A percentile compares a stretch with the other conserved stretches of the same genome.
Evolutionary conservation across 441 rosid species (phyloP).

Genomic region (Syzygium syzygioides): DNA sequence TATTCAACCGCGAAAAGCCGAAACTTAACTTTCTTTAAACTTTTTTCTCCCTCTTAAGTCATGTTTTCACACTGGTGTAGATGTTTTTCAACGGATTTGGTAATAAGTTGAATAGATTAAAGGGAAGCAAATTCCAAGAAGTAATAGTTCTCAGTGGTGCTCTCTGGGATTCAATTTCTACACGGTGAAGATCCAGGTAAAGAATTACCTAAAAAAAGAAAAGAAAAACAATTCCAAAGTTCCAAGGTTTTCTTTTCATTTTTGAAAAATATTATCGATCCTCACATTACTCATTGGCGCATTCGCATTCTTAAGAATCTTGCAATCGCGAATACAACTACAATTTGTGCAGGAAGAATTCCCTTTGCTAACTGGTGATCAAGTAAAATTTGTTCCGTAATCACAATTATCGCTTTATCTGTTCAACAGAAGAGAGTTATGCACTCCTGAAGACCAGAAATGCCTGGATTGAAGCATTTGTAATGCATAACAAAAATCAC

Average conservation of each 20-base stretch:
- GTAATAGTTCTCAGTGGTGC: not conserved
- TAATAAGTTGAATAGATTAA: not conserved
- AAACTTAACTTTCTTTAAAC: constrained; percentile 14
- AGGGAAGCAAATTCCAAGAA: not conserved
- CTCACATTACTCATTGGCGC: not conserved
- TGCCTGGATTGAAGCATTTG: not conserved
- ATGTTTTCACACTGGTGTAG: constrained; percentile 22
- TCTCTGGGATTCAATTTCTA: not conserved
- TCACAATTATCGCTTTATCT: not conserved
- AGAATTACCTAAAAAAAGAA: not conserved
- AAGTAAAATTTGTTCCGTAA: not conserved
- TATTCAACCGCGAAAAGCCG: constrained; percentile 13
- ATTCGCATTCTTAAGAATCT: not conserved
- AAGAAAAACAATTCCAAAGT: not conserved
- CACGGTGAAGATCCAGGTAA: not conserved
- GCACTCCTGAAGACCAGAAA: not conserved
- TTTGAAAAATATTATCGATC: not conserved
- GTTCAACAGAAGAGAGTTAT: not conserved
- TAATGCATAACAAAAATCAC: not conserved
- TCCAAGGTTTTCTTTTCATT: not conserved
- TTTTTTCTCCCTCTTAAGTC: constrained; percentile 5
- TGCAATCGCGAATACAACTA: too few relatives aligned
- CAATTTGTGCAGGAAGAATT: too few relatives aligned
- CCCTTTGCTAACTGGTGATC: not conserved
- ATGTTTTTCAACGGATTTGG: constrained; percentile 19